Conservation (phyloP, 106 monocot genomes). For the Chionographis japonica region DNA sequence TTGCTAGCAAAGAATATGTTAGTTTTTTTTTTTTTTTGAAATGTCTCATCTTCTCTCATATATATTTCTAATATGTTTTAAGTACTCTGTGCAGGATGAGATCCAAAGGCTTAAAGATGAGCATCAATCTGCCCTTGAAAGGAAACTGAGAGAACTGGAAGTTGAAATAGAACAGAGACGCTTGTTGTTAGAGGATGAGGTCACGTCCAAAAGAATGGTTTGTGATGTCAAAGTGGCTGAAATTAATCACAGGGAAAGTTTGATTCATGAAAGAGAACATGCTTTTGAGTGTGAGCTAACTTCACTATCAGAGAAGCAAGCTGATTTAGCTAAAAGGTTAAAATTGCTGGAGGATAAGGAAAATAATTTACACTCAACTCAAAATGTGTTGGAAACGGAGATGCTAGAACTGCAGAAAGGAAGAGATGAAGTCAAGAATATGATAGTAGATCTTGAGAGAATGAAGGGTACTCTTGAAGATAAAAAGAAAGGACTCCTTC, state of each 20-base stretch:
- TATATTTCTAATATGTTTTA: not conserved
- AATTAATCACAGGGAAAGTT: slow-evolving; percentile 29
- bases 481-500: slow-evolving; percentile 39
- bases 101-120: slow-evolving; percentile 59
- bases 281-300: slow-evolving; percentile 18
- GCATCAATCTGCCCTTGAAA: slow-evolving; percentile 37
- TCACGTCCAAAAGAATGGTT: slow-evolving; percentile 26
- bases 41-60: not conserved
- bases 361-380: slow-evolving; percentile 20
- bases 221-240: slow-evolving; percentile 28
- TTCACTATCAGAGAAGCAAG: slow-evolving; percentile 40
- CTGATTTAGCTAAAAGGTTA: slow-evolving; percentile 30
- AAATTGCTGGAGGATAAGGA: slow-evolving; percentile 55
- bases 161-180: slow-evolving; percentile 47
- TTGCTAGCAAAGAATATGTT: slow-evolving; percentile 72
- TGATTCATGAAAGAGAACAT: slow-evolving; percentile 37
- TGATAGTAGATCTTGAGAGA: slow-evolving; percentile 52
- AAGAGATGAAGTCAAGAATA: slow-evolving; percentile 35
- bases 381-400: slow-evolving; percentile 25
- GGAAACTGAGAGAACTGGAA: slow-evolving; percentile 58
- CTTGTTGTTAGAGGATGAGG: slow-evolving; percentile 53
- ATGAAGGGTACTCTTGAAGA: slow-evolving; percentile 40
- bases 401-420: slow-evolving; percentile 44
- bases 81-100: slow-evolving; percentile 44
- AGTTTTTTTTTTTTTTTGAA: slow-evolving; percentile 4